A percentile compares a stretch with the other conserved stretches of the same genome.
Conservation (phyloP, 164 flowering plant genomes). For the Magnolia sinica region DNA sequence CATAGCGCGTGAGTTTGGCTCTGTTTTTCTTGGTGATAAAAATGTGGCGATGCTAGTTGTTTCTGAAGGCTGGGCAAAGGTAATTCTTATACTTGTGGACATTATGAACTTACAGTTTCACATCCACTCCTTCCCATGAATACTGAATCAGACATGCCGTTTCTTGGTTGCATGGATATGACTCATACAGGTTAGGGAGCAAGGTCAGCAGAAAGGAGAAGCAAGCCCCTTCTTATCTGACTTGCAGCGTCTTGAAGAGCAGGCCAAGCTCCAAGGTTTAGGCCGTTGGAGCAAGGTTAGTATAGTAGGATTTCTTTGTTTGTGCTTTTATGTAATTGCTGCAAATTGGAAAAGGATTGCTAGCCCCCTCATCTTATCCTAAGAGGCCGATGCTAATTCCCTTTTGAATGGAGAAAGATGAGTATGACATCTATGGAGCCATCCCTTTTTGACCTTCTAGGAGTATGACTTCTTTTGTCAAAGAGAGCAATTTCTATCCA, state of each 20-base stretch:
- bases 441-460: too few species aligned
- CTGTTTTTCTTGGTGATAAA: slow-evolving; percentile 82
- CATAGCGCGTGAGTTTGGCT: slow-evolving; percentile 82
- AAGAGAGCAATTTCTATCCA: too few species aligned
- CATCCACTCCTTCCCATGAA: neutral
- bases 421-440: too few species aligned
- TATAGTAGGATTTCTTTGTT: slow-evolving; percentile 7
- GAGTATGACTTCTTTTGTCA: too few species aligned
- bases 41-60: slow-evolving; percentile 73
- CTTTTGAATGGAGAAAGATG: too few species aligned
- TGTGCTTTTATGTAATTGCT: neutral
- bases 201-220: slow-evolving; percentile 73
- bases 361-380: too few species aligned
- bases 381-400: too few species aligned
- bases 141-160: neutral
- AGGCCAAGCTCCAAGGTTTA: slow-evolving; percentile 78
- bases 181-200: slow-evolving; percentile 72
- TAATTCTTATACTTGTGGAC: slow-evolving; percentile 10
- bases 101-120: neutral
- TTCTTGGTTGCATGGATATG: neutral
- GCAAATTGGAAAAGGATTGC: neutral
- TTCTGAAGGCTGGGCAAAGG: slow-evolving; percentile 98
- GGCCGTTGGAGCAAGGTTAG: slow-evolving; percentile 89
- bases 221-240: slow-evolving; percentile 65
- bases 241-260: slow-evolving; percentile 69